Evolutionary conservation across 805 yeast species (phyloP), one percentile per base, ranked within the genome.

Genomic region (Pichia thaimueangensis): DNA sequence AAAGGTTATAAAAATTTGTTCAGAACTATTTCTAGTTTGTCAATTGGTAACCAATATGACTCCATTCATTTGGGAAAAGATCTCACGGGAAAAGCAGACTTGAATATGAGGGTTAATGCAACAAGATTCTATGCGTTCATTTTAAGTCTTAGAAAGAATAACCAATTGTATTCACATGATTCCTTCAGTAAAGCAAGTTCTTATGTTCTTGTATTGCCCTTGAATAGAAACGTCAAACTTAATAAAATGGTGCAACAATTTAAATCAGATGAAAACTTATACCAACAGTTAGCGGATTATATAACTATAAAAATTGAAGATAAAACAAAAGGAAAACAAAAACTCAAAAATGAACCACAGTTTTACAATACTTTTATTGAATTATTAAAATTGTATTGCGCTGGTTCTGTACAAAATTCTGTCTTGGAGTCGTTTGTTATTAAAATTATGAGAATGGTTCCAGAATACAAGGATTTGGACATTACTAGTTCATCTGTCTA

Each of bases 401-500:
- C 76, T 6, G 82, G 79, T 0, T 77, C 79, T 36, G 53, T 73
- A 25, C 54, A 63, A 15, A 71, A 75, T 53, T 69, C 71, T 17
- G 66, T 63, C 3, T 58, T 72, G 6, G 78, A 73, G 40, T 70
- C 86, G 0, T 57, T 74, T 19, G 61, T 79, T 15, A 56, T 74
- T 15, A 67, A 65, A 33, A 50, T 67, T n/a, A 39, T 67, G 46
- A 55, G 68, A 45, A 51, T 49, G 28, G 19, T 65, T 4, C 54
- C 59, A 1, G 39, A 66, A 15, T 62, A 58, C 35, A 53, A 58
- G 16, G 48, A 64, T 32, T 23, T 57, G 24, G 81, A 76, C 41
- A 71, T 77, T 36, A 72, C 82, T 1, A 67, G 70, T 47, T 69
- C 78, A 6, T 53, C 70, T 24, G 77, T 82, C 1, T 78, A 74